Conservation (phyloP, 805 yeast genomes). For the Lipomyces kockii region DNA sequence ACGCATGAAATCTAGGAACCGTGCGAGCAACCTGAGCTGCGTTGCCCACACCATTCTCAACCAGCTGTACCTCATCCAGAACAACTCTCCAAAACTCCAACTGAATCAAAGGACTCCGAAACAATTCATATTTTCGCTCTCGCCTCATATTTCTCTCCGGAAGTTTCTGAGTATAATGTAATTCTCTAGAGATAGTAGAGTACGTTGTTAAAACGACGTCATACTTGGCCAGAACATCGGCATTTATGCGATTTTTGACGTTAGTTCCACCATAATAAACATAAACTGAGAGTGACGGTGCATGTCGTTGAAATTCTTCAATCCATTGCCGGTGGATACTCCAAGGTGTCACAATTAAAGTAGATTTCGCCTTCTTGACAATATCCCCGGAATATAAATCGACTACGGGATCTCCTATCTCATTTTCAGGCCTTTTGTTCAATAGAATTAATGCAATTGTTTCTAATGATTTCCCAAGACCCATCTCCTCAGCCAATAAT, state of each 20-base stretch:
- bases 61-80: conserved; percentile 94
- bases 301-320: conserved; percentile 64
- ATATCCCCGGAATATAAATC: conserved; percentile 50
- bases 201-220: conserved; percentile 87
- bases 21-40: conserved; percentile 80
- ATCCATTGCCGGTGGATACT: conserved; percentile 87
- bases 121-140: conserved; percentile 32
- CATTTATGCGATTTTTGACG: conserved; percentile 44
- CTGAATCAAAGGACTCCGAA: conserved; percentile 72
- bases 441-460: conserved; percentile 65
- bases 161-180: conserved; percentile 81
- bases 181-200: conserved; percentile 67
- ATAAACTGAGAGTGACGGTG: conserved; percentile 65
- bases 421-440: conserved; percentile 56
- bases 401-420: conserved; percentile 11
- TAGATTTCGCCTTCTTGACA: conserved; percentile 63
- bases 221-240: conserved; percentile 59
- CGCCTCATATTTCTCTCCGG: conserved; percentile 48
- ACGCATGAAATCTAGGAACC: conserved; percentile 83
- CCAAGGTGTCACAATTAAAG: conserved; percentile 84
- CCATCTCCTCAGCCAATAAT: conserved; percentile 93
- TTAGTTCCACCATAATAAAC: conserved; percentile 52
- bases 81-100: conserved; percentile 88
- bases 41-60: conserved; percentile 69
- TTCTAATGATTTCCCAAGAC: conserved; percentile 93